Evolutionary conservation across 208 protist genomes (phyloP).

Genomic region (Trypanosoma melophagium): DNA sequence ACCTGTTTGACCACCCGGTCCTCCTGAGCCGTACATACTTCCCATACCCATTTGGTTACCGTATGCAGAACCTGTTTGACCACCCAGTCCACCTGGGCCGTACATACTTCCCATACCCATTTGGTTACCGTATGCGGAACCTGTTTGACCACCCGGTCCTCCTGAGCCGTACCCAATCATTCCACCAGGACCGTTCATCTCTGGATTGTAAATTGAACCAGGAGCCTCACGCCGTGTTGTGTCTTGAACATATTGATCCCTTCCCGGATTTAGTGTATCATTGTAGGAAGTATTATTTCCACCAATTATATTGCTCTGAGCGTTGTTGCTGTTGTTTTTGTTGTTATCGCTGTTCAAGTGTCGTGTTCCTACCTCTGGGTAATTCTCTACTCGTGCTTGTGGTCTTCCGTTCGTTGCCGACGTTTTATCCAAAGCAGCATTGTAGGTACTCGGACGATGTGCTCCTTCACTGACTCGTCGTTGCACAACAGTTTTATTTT

Average conservation of each 20-base stretch:
- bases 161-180: too few relatives aligned
- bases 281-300: too few relatives aligned
- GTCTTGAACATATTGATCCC: too few relatives aligned
- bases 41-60: constrained; percentile 5
- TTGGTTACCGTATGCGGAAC: not conserved
- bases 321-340: too few relatives aligned
- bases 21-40: not conserved
- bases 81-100: constrained; percentile 1
- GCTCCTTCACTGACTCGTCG: not conserved
- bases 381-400: not conserved
- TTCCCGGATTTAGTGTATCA: too few relatives aligned
- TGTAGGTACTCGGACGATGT: not conserved
- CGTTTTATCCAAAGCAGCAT: not conserved
- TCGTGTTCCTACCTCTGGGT: too few relatives aligned
- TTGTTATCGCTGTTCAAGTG: too few relatives aligned
- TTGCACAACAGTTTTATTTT: not conserved
- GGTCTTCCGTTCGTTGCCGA: not conserved
- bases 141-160: too few relatives aligned
- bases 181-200: too few relatives aligned
- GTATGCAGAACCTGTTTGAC: constrained; percentile 34
- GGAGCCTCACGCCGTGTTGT: too few relatives aligned
- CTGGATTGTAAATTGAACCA: too few relatives aligned
- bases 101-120: constrained; percentile 26
- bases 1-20: not conserved
- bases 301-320: too few relatives aligned